Evolutionary conservation across 345 rosid genomes (phyloP).

Genomic region (Mercurialis annua): DNA sequence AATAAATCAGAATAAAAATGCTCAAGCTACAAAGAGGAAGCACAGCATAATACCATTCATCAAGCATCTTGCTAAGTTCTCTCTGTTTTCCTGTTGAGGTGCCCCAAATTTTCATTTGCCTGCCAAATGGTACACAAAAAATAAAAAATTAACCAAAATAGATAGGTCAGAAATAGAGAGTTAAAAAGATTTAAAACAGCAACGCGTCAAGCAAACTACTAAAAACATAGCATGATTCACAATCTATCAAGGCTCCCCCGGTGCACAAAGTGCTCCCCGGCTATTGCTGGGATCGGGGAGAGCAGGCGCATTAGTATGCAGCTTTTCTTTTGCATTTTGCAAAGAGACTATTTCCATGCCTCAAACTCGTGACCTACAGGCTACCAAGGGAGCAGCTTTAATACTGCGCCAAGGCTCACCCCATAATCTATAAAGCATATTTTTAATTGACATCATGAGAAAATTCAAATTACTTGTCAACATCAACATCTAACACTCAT

Average conservation of each 20-base stretch:
- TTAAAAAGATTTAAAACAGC: neutral
- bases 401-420: too few relatives aligned
- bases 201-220: too few relatives aligned
- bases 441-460: neutral
- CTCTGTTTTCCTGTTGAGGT: constrained; percentile 78
- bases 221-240: neutral
- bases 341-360: too few relatives aligned
- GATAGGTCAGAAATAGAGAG: neutral
- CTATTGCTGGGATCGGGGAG: too few relatives aligned
- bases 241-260: neutral
- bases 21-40: constrained; percentile 5
- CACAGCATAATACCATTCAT: constrained; percentile 73
- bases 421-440: too few relatives aligned
- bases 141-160: too few relatives aligned
- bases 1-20: constrained; percentile 3
- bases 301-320: too few relatives aligned
- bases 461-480: neutral
- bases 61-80: constrained; percentile 86
- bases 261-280: too few relatives aligned
- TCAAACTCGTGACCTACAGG: too few relatives aligned
- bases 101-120: constrained; percentile 93
- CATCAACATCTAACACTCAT: neutral
- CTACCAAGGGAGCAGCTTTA: too few relatives aligned
- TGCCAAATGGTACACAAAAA: constrained; percentile 26
- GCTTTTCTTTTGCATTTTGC: too few relatives aligned